phyloP scores from a whole-genome alignment of 1,284 basidiomycete genomes.

The Thelephora terrestris region DNA sequence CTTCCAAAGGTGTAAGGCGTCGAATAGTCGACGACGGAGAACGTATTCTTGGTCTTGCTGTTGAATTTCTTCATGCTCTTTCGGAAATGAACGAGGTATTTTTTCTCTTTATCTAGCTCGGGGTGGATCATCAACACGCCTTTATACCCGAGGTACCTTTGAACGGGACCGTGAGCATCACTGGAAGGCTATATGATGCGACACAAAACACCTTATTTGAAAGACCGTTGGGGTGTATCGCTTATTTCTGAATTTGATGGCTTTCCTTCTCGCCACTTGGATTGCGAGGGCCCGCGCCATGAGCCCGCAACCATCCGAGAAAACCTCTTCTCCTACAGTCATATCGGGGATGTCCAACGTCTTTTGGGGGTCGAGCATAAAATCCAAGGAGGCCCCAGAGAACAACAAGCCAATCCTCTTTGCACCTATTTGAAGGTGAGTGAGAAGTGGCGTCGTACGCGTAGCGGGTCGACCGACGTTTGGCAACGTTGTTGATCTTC shows the following conservation, averaged over 20 bases:
- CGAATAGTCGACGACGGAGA: constrained; percentile 55
- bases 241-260: constrained; percentile 39
- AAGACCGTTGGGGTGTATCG: constrained; percentile 51
- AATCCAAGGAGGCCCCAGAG: constrained; percentile 51
- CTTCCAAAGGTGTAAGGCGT: constrained; percentile 51
- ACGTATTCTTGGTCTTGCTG: constrained; percentile 41
- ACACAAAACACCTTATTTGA: constrained; percentile 41
- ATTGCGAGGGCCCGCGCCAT: constrained; percentile 42
- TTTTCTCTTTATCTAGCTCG: constrained; percentile 33
- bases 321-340: constrained; percentile 41
- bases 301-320: constrained; percentile 60
- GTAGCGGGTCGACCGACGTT: constrained; percentile 31
- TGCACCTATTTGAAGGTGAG: constrained; percentile 31
- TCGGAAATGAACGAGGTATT: constrained; percentile 43
- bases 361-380: constrained; percentile 35
- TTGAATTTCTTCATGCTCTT: constrained; percentile 61
- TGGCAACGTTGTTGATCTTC: constrained; percentile 50
- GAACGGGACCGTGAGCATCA: background rate
- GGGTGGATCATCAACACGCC: constrained; percentile 59
- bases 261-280: constrained; percentile 40
- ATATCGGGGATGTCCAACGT: constrained; percentile 50
- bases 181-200: constrained; percentile 1
- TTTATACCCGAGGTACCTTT: constrained; percentile 51
- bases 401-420: constrained; percentile 59
- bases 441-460: background rate